A percentile compares a stretch with the other conserved stretches of the same genome.
Evolutionary conservation across 495 filamentous ascomycete species (phyloP).

Genomic region (Terfezia claveryi): DNA sequence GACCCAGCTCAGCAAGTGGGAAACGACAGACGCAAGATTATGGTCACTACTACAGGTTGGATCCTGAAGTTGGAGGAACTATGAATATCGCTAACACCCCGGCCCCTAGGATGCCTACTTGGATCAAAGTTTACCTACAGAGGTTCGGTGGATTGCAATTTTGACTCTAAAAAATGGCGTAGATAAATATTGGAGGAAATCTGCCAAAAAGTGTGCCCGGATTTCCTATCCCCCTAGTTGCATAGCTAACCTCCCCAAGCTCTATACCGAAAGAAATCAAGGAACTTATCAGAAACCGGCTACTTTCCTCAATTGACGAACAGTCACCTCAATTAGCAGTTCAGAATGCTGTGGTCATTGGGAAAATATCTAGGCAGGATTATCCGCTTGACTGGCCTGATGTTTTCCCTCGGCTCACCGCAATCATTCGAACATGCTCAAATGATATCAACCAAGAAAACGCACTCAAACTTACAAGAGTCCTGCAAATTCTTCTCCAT

Average conservation of each 20-base stretch:
- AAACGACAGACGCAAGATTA: conserved; percentile 41
- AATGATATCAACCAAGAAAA: conserved; percentile 1
- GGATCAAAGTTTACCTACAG: conserved; percentile 46
- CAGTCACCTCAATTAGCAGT: conserved; percentile 48
- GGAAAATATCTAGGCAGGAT: conserved; percentile 73
- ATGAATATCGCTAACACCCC: not conserved
- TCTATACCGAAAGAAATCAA: conserved; percentile 57
- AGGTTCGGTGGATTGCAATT: conserved; percentile 68
- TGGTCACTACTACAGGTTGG: conserved; percentile 56
- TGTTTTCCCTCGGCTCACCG: conserved; percentile 34
- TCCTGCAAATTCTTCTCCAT: conserved; percentile 55
- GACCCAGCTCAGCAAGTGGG: conserved; percentile 72
- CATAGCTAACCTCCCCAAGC: conserved; percentile 23
- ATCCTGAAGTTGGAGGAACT: not conserved
- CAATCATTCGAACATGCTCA: conserved; percentile 34
- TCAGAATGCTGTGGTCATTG: conserved; percentile 67
- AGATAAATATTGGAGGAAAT: conserved; percentile 78
- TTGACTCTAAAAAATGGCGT: conserved; percentile 92
- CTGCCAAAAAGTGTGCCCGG: conserved; percentile 32
- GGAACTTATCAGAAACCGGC: conserved; percentile 43
- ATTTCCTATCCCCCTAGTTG: not conserved
- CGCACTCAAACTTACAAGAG: conserved; percentile 38
- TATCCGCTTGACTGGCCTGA: conserved; percentile 68
- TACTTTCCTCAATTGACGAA: conserved; percentile 52
- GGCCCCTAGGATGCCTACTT: conserved; percentile 45